These are phyloP conservation scores for Sanghuangporus baumii DNA, from an alignment of 1,284 basidiomycete species.

Conservation along the genomic window DNA sequence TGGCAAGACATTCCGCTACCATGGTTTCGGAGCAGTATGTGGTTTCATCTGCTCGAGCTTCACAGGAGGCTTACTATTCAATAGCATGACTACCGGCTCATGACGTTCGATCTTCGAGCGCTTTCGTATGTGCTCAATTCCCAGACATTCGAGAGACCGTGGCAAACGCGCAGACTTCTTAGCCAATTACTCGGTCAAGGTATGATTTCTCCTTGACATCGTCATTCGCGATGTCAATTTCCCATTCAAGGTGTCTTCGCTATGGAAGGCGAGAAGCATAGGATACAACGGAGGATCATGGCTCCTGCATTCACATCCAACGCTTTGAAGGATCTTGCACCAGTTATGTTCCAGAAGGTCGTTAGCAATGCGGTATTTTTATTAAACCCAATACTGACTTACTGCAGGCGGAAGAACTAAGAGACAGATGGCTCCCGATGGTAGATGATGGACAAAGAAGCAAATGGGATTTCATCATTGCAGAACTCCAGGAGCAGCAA, in stretches of 20 bases:
- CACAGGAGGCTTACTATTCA: not conserved
- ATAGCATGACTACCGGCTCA: slow-evolving; percentile 48
- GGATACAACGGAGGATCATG: slow-evolving; percentile 37
- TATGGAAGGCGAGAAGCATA: slow-evolving; percentile 44
- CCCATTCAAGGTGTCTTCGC: slow-evolving; percentile 39
- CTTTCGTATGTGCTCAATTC: slow-evolving; percentile 45
- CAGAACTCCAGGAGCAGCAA: slow-evolving; percentile 11
- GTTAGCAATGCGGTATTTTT: not conserved
- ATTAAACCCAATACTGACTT: slow-evolving; percentile 17
- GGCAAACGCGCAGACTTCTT: slow-evolving; percentile 46
- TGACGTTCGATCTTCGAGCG: slow-evolving; percentile 46
- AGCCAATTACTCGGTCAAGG: slow-evolving; percentile 43
- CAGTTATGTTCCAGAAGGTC: slow-evolving; percentile 40
- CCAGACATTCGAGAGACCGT: slow-evolving; percentile 46
- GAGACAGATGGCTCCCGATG: slow-evolving; percentile 31
- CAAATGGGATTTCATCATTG: slow-evolving; percentile 33
- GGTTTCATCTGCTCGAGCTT: not conserved
- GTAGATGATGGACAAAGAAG: slow-evolving; percentile 32
- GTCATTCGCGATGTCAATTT: not conserved
- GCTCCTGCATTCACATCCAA: slow-evolving; percentile 42
- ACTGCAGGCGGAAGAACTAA: slow-evolving; percentile 35
- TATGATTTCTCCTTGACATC: slow-evolving; percentile 15
- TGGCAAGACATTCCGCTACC: slow-evolving; percentile 45
- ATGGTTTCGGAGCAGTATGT: slow-evolving; percentile 44
- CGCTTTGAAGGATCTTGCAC: slow-evolving; percentile 36